phyloP scores from a whole-genome alignment of 129 eudicot genomes.

The Tanacetum coccineum region DNA sequence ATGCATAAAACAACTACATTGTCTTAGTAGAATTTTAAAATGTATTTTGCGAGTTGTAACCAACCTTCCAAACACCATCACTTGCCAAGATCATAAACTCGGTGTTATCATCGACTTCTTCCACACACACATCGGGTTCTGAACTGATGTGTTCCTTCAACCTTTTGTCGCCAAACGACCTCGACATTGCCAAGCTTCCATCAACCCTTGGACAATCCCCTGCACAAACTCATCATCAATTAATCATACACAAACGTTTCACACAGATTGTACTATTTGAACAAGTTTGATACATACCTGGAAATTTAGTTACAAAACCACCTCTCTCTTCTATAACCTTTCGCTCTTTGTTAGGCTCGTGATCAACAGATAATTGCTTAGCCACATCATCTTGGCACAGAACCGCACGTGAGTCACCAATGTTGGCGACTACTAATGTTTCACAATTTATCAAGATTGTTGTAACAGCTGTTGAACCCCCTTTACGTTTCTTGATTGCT shows the following conservation, averaged over 20 bases:
- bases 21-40: not conserved
- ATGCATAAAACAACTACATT: not conserved
- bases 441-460: constrained; percentile 71
- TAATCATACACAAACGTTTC: not conserved
- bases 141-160: constrained; percentile 81
- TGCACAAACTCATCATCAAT: constrained; percentile 16
- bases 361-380: constrained; percentile 76
- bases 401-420: constrained; percentile 93
- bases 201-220: constrained; percentile 94
- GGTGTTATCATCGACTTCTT: constrained; percentile 49
- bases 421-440: constrained; percentile 79
- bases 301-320: constrained; percentile 66
- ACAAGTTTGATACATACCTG: constrained; percentile 38
- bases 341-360: constrained; percentile 72
- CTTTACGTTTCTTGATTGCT: constrained; percentile 58
- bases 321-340: constrained; percentile 59
- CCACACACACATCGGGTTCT: constrained; percentile 61
- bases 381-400: constrained; percentile 72
- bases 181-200: constrained; percentile 77
- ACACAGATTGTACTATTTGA: not conserved
- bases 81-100: constrained; percentile 79
- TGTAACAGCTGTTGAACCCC: constrained; percentile 90
- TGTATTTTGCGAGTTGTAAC: not conserved
- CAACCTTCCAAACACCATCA: constrained; percentile 86
- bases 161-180: constrained; percentile 86